Conservation (phyloP, 2,329 filamentous ascomycete genomes). For the Xylariomycetidae sp. region DNA sequence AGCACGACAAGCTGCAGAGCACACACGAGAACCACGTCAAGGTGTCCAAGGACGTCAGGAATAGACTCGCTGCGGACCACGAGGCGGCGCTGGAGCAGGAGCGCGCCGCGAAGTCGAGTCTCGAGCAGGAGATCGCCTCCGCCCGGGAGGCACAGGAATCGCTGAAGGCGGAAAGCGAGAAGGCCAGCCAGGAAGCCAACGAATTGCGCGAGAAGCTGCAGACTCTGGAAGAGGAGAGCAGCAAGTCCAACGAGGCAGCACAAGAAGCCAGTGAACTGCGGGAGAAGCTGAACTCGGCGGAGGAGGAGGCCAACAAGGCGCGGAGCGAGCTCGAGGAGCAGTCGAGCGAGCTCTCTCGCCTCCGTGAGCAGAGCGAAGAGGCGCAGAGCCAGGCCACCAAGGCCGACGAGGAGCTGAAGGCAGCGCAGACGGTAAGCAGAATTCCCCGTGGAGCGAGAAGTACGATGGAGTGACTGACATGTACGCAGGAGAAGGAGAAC, state of each 20-base stretch:
- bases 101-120: no score
- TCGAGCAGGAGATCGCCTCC: no score
- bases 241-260: constrained; percentile 3
- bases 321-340: constrained; percentile 27
- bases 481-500: constrained; percentile 18
- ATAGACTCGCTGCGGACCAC: constrained; percentile 17
- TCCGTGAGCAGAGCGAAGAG: constrained; percentile 26
- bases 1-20: constrained; percentile 14
- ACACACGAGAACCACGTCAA: constrained; percentile 16
- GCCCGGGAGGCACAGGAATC: no score
- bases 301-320: constrained; percentile 19
- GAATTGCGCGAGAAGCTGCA: constrained; percentile 14
- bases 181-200: constrained; percentile 4
- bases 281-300: constrained; percentile 13
- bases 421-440: constrained; percentile 25
- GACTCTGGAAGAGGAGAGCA: constrained; percentile 20
- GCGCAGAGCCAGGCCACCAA: constrained; percentile 32
- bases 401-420: constrained; percentile 30
- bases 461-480: constrained; percentile 2
- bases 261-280: constrained; percentile 3
- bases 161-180: no score
- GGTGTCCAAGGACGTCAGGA: constrained; percentile 26
- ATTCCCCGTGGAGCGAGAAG: background rate
- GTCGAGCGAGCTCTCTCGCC: constrained; percentile 21
- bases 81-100: no score